Evolutionary conservation across 1,284 basidiomycete species (phyloP).

Genomic region (Boletellus deceptivus): DNA sequence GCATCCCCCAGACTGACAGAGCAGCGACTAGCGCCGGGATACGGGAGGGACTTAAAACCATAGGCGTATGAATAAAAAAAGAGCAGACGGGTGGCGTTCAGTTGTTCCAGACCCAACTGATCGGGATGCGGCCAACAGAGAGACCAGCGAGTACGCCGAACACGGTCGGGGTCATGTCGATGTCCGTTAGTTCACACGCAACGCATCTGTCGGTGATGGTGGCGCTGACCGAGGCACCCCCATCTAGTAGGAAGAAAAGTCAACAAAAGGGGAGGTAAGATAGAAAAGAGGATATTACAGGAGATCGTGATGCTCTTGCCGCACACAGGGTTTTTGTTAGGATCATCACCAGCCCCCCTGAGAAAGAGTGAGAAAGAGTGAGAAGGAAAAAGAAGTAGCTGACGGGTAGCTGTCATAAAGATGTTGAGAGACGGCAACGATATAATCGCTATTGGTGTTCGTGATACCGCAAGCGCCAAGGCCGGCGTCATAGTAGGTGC

Average conservation of each 20-base stretch:
- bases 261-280: background rate
- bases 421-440: conserved; percentile 57
- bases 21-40: conserved; percentile 17
- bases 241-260: conserved; percentile 36
- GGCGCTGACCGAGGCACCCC: conserved; percentile 50
- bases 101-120: conserved; percentile 47
- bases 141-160: conserved; percentile 42
- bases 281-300: conserved; percentile 35
- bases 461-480: conserved; percentile 69
- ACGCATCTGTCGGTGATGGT: conserved; percentile 60
- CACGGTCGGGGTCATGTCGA: conserved; percentile 60
- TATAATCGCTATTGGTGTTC: conserved; percentile 52
- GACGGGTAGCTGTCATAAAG: conserved; percentile 66
- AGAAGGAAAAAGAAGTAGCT: conserved; percentile 26
- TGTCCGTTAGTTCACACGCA: conserved; percentile 47
- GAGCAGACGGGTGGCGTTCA: background rate
- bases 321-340: conserved; percentile 67
- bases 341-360: no score
- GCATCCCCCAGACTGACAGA: conserved; percentile 12
- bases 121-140: conserved; percentile 50
- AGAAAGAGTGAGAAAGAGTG: conserved; percentile 3
- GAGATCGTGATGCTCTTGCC: conserved; percentile 41
- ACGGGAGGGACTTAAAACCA: conserved; percentile 2
- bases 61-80: conserved; percentile 25
- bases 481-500: conserved; percentile 58